Evolutionary conservation across 1,139 yeast species (phyloP).

Genomic region (Arxiozyma slooffiae): DNA sequence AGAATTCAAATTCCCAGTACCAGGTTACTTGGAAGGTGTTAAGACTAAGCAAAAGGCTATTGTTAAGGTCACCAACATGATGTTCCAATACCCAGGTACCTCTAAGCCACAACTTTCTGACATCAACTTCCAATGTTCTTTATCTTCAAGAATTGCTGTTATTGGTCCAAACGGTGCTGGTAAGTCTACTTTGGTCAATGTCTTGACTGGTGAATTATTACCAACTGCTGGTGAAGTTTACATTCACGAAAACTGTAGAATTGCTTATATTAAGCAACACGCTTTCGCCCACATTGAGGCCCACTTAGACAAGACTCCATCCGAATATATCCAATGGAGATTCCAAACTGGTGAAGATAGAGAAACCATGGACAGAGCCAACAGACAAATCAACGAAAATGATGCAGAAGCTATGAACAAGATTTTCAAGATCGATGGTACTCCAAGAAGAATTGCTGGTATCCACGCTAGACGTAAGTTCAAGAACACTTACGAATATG

Average conservation of each 20-base stretch:
- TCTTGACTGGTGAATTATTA: slow-evolving; percentile 96
- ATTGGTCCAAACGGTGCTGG: slow-evolving; percentile 99
- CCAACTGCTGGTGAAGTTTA: slow-evolving; percentile 98
- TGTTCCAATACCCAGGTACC: slow-evolving; percentile 99
- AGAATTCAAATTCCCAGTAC: slow-evolving; percentile 97
- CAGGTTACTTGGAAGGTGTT: slow-evolving; percentile 99
- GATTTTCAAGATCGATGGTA: slow-evolving; percentile 97
- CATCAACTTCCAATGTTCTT: slow-evolving; percentile 95
- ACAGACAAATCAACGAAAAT: slow-evolving; percentile 92
- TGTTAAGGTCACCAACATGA: slow-evolving; percentile 91
- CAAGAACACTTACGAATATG: slow-evolving; percentile 99
- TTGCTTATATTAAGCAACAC: slow-evolving; percentile 98
- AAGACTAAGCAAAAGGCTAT: slow-evolving; percentile 99
- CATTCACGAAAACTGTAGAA: slow-evolving; percentile 99
- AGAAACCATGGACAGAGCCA: slow-evolving; percentile 99
- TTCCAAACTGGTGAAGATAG: slow-evolving; percentile 99
- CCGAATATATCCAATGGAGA: slow-evolving; percentile 99
- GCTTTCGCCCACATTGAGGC: slow-evolving; percentile 98
- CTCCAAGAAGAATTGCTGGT: slow-evolving; percentile 94
- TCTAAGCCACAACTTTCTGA: slow-evolving; percentile 83
- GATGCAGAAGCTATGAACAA: slow-evolving; percentile 99
- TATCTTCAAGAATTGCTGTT: slow-evolving; percentile 98
- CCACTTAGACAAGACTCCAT: slow-evolving; percentile 98
- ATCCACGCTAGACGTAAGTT: slow-evolving; percentile 97
- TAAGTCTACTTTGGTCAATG: slow-evolving; percentile 96